Evolutionary conservation across 1,139 yeast species (phyloP), one percentile per base, ranked within the genome.

Genomic region (Saccharomycopsis hybrid): DNA sequence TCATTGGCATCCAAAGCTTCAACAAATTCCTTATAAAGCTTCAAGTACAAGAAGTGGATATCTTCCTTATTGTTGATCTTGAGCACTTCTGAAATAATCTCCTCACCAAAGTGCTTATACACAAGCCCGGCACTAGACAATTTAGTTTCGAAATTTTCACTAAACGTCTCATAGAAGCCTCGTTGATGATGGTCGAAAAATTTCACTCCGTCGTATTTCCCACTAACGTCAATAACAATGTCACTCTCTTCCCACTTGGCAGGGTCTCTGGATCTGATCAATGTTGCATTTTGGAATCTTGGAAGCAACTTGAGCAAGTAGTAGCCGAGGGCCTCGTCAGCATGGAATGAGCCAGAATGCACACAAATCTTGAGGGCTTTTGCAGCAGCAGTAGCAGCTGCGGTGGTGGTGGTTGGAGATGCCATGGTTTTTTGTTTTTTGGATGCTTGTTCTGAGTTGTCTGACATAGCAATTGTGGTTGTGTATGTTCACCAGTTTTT

Each of bases 131-230:
- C 98, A 52, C 96, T 85, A 13, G 95, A 85, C 56, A 92, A 74
- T 64, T 88, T 90, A 47, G 97, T 92, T 53, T 72, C 64, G 60
- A 77, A 82, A 4, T 72, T 67, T 24, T 67, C 72, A n/a, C 72
- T 73, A 57, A 90, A 80, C 2, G 83, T 77, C 51, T 80, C 85
- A 44, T 73, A 75, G 55, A 88, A 82, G 30, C 78, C 85, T 57
- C 97, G 79, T 70, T 92, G 99, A 67, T 92, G 99, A 63, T 92
- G 99, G 64, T 92, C 99, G 65, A 88, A 92, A 66, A 73, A 87
- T 68, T 90, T 90, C 44, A 72, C 73, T 8, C 85, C 88, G 64
- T 92, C 97, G 66, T 90, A 90, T 63, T 85, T 76, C n/a, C 96
- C 98, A 60, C 95, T 77, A 41, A 92, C 98, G 67, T 92, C 98